phyloP scores from a whole-genome alignment of 257 asterid genomes.

The Solanum lycopersicoides region DNA sequence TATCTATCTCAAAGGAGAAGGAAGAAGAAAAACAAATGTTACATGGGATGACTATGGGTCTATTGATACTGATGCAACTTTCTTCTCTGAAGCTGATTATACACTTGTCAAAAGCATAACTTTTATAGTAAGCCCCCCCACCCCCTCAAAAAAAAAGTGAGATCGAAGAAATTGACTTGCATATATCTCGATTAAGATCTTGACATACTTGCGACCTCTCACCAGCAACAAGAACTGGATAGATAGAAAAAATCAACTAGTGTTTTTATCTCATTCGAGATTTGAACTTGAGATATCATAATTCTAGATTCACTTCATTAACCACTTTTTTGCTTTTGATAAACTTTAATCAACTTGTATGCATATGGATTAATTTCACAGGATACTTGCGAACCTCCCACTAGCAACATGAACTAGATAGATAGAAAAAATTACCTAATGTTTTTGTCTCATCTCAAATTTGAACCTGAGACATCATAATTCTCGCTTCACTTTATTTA shows the following conservation, averaged over 20 bases:
- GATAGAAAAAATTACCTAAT: too few relatives aligned
- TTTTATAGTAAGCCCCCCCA: background rate
- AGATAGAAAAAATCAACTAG: background rate
- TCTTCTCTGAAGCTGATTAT: background rate
- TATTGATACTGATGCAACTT: background rate
- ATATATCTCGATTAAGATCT: background rate
- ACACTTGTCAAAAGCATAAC: background rate
- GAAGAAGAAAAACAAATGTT: background rate
- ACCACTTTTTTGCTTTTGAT: background rate
- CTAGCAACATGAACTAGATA: too few relatives aligned
- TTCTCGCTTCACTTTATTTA: too few relatives aligned
- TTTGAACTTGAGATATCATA: background rate
- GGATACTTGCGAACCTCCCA: too few relatives aligned
- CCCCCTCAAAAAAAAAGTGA: too few relatives aligned
- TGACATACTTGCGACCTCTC: background rate
- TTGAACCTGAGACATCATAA: too few relatives aligned
- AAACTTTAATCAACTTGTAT: too few relatives aligned
- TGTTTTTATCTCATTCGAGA: background rate
- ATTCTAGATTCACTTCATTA: too few relatives aligned
- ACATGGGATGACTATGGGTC: background rate
- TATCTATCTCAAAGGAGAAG: conserved; percentile 9
- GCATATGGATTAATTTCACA: too few relatives aligned
- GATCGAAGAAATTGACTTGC: too few relatives aligned
- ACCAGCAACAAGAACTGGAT: background rate
- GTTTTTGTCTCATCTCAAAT: too few relatives aligned